Percentiles rank a stretch among this genome's conserved stretches.
phyloP scores from a whole-genome alignment of 306 rosid species.

The Vachellia collinsii region DNA sequence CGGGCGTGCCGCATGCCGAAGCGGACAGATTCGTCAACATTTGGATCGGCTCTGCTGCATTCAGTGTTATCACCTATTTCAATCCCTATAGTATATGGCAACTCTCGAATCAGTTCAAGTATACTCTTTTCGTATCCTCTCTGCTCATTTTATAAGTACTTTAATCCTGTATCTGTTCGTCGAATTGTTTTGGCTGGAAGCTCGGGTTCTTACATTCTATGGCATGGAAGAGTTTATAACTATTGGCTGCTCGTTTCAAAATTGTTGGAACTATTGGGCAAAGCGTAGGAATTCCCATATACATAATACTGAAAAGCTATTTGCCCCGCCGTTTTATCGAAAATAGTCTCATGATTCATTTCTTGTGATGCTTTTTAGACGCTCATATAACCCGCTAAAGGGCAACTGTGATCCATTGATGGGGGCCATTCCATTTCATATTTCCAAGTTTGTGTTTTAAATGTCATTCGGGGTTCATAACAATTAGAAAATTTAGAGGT shows the following conservation, averaged over 20 bases:
- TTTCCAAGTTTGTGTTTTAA: background rate
- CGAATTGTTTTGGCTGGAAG: background rate
- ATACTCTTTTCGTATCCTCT: background rate
- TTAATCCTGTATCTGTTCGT: background rate
- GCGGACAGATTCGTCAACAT: constrained; percentile 64
- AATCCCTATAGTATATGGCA: constrained; percentile 80
- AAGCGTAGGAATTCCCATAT: background rate
- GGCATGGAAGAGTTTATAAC: too few species aligned
- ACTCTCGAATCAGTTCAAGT: constrained; percentile 71
- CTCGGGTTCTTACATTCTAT: too few species aligned
- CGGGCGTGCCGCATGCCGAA: constrained; percentile 76
- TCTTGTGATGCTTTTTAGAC: background rate
- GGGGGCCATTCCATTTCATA: background rate
- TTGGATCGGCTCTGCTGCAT: constrained; percentile 73
- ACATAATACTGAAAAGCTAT: background rate
- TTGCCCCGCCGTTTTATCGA: background rate
- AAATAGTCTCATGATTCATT: background rate
- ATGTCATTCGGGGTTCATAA: background rate
- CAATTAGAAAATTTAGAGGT: background rate
- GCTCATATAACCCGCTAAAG: background rate
- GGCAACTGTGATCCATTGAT: background rate
- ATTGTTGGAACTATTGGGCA: background rate
- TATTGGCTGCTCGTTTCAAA: background rate
- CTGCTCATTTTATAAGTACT: background rate
- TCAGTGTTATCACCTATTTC: constrained; percentile 53